A percentile compares a stretch with the other conserved stretches of the same genome.
These are phyloP conservation scores for Myxozyma vanderwaltii DNA, from an alignment of 805 yeast species.

Conservation along the genomic window DNA sequence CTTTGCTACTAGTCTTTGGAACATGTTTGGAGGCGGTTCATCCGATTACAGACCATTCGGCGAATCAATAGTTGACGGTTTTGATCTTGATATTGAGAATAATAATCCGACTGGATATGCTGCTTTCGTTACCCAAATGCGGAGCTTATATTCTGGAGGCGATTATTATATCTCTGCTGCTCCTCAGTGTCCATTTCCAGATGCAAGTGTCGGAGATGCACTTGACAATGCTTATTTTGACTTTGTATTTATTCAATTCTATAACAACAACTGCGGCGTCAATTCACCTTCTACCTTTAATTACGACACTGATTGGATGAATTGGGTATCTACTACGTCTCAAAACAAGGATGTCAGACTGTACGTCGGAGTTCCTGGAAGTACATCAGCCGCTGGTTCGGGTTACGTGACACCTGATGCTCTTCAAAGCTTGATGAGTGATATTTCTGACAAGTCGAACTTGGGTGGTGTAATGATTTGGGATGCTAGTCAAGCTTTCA, in stretches of 20 bases:
- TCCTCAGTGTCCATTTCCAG: constrained; percentile 91
- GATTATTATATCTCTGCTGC: constrained; percentile 72
- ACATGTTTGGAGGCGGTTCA: constrained; percentile 54
- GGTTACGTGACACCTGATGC: constrained; percentile 56
- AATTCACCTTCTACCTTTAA: constrained; percentile 53
- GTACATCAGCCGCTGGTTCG: constrained; percentile 53
- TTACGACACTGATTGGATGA: constrained; percentile 52
- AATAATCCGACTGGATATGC: constrained; percentile 64
- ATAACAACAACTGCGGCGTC: constrained; percentile 77
- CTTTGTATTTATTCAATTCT: constrained; percentile 74
- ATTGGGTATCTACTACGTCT: constrained; percentile 52
- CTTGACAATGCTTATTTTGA: constrained; percentile 71
- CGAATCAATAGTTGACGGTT: constrained; percentile 77
- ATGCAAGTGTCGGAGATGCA: constrained; percentile 64
- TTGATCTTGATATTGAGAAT: constrained; percentile 70
- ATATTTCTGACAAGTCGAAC: constrained; percentile 43
- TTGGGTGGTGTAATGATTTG: constrained; percentile 81
- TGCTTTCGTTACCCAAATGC: constrained; percentile 56
- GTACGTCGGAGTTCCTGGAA: constrained; percentile 75
- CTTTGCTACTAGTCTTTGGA: constrained; percentile 58
- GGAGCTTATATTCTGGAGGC: constrained; percentile 51
- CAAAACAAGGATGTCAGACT: constrained; percentile 71
- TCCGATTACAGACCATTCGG: constrained; percentile 62
- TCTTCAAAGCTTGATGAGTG: constrained; percentile 35
- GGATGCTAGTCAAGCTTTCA: constrained; percentile 49